Base-by-base conservation (phyloP, 805 yeast genomes). In the Candida insectalens region DNA sequence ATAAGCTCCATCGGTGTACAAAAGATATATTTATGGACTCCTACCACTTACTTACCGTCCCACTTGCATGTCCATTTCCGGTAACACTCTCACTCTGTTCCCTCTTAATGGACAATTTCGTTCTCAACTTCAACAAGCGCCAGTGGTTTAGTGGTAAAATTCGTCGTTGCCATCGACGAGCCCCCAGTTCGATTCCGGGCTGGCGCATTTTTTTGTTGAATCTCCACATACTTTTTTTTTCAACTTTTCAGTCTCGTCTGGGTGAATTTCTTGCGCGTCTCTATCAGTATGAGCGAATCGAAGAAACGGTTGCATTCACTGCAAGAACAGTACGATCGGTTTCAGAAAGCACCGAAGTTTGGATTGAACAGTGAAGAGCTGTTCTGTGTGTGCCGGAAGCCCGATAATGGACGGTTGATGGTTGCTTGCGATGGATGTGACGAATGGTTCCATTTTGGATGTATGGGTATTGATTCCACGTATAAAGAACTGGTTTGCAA, bases 381-480 rank as follows among this genome's bases (percentile, higher is more conserved):
- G 5, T 85, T 66, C 47, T 87, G 96, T 51, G 57, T 77, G 1
- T 87, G 96, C 52, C 66, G 92, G 25, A 69, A 68, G 39, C 80
- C 85, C 0, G 96, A 88, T 47, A 65, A 69, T 38, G 77, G 74
- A 37, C 10, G 12, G 23, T 59, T 87, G 51, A 88, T 88, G 96
- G 81, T 88, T n/a, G 84, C 82, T 0, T 87, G 96, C 52, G 96
- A 87, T 51, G 88, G 84, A 5, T 88, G 96, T 57, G 95, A 85
- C 48, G 95, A 84, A 38, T 88, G 96, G 96, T 88, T 69, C 50
- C 96, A 88, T 56, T 83, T 87, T 55, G 61, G 59, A 30, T 88
- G 96, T 51, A 71, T 87, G 67, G 67, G 66, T 34, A 50, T 85
- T 25, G 65, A 75, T 33, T 52, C 51, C 6, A 56, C 62, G 35